Conservation (phyloP, 2,329 filamentous ascomycete genomes). For the Didymella exigua region DNA sequence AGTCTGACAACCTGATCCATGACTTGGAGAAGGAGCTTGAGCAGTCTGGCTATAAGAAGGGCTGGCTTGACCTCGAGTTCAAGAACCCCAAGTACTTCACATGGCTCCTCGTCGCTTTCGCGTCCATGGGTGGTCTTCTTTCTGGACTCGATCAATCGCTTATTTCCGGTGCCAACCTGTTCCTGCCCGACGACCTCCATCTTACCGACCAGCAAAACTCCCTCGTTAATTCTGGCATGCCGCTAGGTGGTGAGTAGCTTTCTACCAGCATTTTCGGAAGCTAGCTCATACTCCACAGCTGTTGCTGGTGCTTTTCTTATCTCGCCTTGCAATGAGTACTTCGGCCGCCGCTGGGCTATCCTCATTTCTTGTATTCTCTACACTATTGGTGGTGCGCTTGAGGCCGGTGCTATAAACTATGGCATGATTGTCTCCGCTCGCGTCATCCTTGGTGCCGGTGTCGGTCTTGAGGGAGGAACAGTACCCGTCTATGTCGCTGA, state of each 20-base stretch:
- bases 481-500: slow-evolving; percentile 78
- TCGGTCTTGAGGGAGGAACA: slow-evolving; percentile 75
- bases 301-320: slow-evolving; percentile 72
- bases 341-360: slow-evolving; percentile 71
- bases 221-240: slow-evolving; percentile 73
- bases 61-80: slow-evolving; percentile 62
- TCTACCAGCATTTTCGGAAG: not conserved
- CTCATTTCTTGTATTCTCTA: slow-evolving; percentile 72
- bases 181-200: slow-evolving; percentile 64
- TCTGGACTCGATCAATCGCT: slow-evolving; percentile 75
- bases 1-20: slow-evolving; percentile 53
- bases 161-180: slow-evolving; percentile 73
- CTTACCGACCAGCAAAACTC: slow-evolving; percentile 64
- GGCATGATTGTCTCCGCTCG: slow-evolving; percentile 73
- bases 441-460: slow-evolving; percentile 71
- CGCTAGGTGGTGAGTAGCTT: slow-evolving; percentile 57
- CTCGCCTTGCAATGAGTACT: slow-evolving; percentile 69
- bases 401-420: slow-evolving; percentile 71
- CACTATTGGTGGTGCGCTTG: slow-evolving; percentile 70
- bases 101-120: slow-evolving; percentile 70
- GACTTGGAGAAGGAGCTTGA: slow-evolving; percentile 49
- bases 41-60: slow-evolving; percentile 45
- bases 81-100: slow-evolving; percentile 69
- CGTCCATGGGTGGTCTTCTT: slow-evolving; percentile 75
- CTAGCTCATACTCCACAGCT: slow-evolving; percentile 48